These are phyloP conservation scores for Acidiella bohemica DNA, from an alignment of 495 filamentous ascomycete species.

Conservation along the genomic window DNA sequence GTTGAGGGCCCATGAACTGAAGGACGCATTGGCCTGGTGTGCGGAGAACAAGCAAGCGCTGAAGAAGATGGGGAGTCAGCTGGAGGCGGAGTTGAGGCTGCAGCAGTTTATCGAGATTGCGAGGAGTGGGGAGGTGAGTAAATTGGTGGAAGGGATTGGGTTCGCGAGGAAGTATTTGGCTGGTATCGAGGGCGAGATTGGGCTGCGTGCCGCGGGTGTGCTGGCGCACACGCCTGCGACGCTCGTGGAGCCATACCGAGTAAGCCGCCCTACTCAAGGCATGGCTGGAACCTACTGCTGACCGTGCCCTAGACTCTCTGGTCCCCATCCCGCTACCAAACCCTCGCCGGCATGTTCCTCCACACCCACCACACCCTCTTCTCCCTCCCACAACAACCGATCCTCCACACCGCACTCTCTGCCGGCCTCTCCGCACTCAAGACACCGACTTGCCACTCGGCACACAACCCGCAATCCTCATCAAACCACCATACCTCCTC, in stretches of 20 bases:
- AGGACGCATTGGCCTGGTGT: constrained; percentile 79
- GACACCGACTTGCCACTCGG: constrained; percentile 82
- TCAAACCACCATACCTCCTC: constrained; percentile 46
- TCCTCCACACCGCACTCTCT: constrained; percentile 83
- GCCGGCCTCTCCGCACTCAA: constrained; percentile 91
- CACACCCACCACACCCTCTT: constrained; percentile 77
- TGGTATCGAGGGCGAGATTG: constrained; percentile 48
- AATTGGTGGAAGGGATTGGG: constrained; percentile 58
- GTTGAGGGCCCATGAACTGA: constrained; percentile 54
- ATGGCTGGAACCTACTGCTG: constrained; percentile 1
- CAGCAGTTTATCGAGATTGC: constrained; percentile 93
- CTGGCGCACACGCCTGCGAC: constrained; percentile 60
- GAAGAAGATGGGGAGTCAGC: constrained; percentile 73
- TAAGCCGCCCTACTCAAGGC: constrained; percentile 24
- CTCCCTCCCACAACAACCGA: constrained; percentile 64
- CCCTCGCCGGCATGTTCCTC: constrained; percentile 70
- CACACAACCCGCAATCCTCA: constrained; percentile 33
- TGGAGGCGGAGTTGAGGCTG: constrained; percentile 88
- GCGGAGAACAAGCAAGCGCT: constrained; percentile 77
- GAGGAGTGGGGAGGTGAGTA: constrained; percentile 43
- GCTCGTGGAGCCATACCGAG: constrained; percentile 47
- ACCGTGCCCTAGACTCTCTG: constrained; percentile 50
- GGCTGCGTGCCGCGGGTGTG: constrained; percentile 57
- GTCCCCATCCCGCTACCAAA: constrained; percentile 53
- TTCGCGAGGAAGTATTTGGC: constrained; percentile 72